Evolutionary conservation across 179 eudicot species (phyloP).

Genomic region (Camellia oleifera): DNA sequence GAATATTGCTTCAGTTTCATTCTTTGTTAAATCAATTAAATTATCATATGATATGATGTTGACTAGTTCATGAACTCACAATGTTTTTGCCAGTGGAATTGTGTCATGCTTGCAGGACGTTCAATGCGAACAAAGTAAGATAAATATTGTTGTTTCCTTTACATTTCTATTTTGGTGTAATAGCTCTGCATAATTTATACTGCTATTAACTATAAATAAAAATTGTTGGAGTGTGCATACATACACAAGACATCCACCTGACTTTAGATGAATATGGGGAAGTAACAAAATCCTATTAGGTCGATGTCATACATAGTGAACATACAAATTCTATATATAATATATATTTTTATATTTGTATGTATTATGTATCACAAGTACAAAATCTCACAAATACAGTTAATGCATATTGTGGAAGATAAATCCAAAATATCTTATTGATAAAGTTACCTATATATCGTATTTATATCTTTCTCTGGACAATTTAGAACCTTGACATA

Average conservation of each 20-base stretch:
- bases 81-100: constrained; percentile 24
- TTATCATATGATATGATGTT: not conserved
- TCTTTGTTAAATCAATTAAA: not conserved
- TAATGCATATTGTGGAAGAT: not conserved
- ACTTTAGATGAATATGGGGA: not conserved
- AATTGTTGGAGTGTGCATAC: not conserved
- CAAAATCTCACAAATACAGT: not conserved
- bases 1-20: not conserved
- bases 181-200: not conserved
- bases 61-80: not conserved
- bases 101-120: constrained; percentile 26
- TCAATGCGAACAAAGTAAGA: constrained; percentile 25
- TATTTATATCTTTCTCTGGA: not conserved
- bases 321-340: not conserved
- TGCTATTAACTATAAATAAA: not conserved
- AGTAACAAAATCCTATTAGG: not conserved
- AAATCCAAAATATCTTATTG: not conserved
- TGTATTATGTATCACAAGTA: not conserved
- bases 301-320: not conserved
- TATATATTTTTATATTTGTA: not conserved
- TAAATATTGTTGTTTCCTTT: not conserved
- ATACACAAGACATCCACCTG: not conserved
- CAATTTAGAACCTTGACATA: not conserved
- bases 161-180: not conserved
- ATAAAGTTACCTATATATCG: not conserved